Evolutionary conservation across 495 filamentous ascomycete genomes (phyloP).

Genomic region (Chaetomium tenue): DNA sequence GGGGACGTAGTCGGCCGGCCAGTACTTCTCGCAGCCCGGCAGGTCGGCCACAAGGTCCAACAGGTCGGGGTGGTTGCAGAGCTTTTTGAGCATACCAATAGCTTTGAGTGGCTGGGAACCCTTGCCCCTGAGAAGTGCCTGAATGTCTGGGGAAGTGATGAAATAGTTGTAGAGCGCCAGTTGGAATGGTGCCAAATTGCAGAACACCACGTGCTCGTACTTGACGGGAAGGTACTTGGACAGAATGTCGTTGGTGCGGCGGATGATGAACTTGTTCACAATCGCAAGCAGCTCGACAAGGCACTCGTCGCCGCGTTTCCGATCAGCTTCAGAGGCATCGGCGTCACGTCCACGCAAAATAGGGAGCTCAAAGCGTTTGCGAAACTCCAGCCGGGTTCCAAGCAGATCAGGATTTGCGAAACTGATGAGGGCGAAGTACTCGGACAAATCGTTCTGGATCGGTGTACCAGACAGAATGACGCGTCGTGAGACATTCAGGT

Average conservation of each 20-base stretch:
- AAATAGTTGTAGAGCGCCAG: conserved; percentile 93
- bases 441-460: conserved; percentile 95
- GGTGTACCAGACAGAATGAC: conserved; percentile 97
- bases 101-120: conserved; percentile 95
- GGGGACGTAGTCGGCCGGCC: conserved; percentile 83
- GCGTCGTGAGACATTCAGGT: conserved; percentile 81
- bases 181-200: conserved; percentile 91
- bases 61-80: conserved; percentile 97
- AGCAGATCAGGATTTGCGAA: conserved; percentile 95
- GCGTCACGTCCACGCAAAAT: conserved; percentile 93
- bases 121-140: conserved; percentile 86
- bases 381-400: conserved; percentile 85
- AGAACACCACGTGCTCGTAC: conserved; percentile 99
- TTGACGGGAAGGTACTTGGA: conserved; percentile 98
- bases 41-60: conserved; percentile 81
- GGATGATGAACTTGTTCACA: conserved; percentile 99
- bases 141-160: conserved; percentile 92
- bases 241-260: conserved; percentile 94
- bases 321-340: conserved; percentile 78
- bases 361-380: conserved; percentile 90
- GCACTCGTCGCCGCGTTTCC: conserved; percentile 80
- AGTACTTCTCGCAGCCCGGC: conserved; percentile 78
- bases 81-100: conserved; percentile 93
- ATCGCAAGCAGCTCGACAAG: conserved; percentile 74
- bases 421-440: conserved; percentile 94